Conservation (phyloP, 768 basidiomycete species). For the Gloeopeniophorella convolvens region DNA sequence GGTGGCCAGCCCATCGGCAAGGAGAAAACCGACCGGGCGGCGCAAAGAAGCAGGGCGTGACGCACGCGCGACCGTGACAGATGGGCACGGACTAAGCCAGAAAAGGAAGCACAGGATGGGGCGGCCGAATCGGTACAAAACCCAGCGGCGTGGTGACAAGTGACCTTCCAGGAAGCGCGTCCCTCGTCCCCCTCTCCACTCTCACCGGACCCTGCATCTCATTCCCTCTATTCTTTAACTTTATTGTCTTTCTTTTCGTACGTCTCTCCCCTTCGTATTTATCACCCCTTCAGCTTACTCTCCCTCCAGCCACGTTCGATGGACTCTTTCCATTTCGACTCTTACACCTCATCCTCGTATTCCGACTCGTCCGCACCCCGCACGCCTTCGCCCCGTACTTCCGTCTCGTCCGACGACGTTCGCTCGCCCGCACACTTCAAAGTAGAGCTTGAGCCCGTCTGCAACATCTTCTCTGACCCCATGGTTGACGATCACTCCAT, state of each 20-base stretch:
- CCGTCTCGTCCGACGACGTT: constrained; percentile 25
- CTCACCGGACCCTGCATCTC: constrained; percentile 9
- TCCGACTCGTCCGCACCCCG: constrained; percentile 65
- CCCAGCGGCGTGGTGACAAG: constrained; percentile 19
- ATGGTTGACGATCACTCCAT: constrained; percentile 37
- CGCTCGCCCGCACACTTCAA: constrained; percentile 34
- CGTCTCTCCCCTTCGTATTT: constrained; percentile 15
- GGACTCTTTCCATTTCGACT: constrained; percentile 47
- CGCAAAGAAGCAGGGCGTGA: constrained; percentile 7
- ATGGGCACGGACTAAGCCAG: constrained; percentile 12
- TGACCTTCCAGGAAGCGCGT: constrained; percentile 21
- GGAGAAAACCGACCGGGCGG: constrained; percentile 10
- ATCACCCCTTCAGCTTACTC: constrained; percentile 10
- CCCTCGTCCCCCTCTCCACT: constrained; percentile 20
- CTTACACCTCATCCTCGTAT: constrained; percentile 48
- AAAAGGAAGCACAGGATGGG: constrained; percentile 19
- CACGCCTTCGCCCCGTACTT: constrained; percentile 59
- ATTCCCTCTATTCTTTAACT: constrained; percentile 18
- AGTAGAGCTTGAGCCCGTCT: constrained; percentile 40
- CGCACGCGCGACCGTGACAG: constrained; percentile 17
- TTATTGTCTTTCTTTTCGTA: constrained; percentile 17
- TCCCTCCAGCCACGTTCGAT: constrained; percentile 26
- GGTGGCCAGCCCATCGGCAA: constrained; percentile 13
- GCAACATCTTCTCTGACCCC: constrained; percentile 46
- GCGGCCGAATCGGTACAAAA: constrained; percentile 22